Percentiles rank a stretch among this genome's conserved stretches.
Evolutionary conservation across 106 monocot genomes (phyloP).

Genomic region (Phalaenopsis equestris): DNA sequence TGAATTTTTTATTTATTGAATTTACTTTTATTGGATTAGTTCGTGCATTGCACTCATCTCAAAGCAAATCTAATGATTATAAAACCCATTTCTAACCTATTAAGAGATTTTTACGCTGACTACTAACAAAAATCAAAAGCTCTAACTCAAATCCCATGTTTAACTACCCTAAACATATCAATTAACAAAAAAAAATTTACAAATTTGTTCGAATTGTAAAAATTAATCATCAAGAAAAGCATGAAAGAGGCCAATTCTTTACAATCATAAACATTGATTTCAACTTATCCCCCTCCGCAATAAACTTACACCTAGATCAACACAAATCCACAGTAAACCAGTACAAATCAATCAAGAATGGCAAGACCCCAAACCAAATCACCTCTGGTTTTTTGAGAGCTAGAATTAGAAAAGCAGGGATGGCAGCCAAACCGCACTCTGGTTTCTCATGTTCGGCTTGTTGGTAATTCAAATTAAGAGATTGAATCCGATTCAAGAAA

Average conservation of each 20-base stretch:
- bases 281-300: not conserved
- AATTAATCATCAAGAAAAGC: not conserved
- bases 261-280: not conserved
- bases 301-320: not conserved
- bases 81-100: too few relatives aligned
- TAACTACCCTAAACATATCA: not conserved
- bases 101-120: not conserved
- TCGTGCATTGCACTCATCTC: too few relatives aligned
- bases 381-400: conserved; percentile 66
- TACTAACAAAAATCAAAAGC: not conserved
- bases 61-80: too few relatives aligned
- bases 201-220: not conserved
- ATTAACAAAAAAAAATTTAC: not conserved
- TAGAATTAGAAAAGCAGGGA: conserved; percentile 69
- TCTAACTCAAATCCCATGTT: not conserved
- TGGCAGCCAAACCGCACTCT: conserved; percentile 1
- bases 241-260: not conserved
- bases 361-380: not conserved
- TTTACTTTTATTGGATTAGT: too few relatives aligned
- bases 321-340: not conserved
- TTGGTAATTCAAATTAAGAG: not conserved
- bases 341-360: not conserved
- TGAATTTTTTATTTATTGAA: too few relatives aligned
- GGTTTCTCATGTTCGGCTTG: too few relatives aligned
- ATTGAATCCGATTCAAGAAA: too few relatives aligned